Base-by-base conservation (phyloP, 2,329 filamentous ascomycete species). In the Stagonosporopsis tanaceti region DNA sequence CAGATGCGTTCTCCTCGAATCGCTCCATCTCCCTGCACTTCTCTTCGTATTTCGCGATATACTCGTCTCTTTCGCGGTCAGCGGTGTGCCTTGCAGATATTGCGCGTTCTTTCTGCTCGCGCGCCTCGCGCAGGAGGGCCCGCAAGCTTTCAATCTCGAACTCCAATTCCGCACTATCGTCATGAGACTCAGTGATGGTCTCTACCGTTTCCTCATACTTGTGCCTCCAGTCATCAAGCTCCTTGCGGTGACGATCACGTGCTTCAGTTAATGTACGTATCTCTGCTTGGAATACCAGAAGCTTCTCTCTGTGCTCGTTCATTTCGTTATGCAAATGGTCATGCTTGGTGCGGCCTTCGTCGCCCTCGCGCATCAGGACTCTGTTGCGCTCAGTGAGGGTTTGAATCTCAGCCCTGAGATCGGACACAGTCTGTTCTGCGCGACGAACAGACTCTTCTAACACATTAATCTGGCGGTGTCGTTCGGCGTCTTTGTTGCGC, bases 11-110 rank as follows among this genome's bases (percentile, higher is more conserved):
- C 27, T 69, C 66, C 38, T 66, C 63, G 15, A 63, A 69, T 1
- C 63, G 39, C 50, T 68, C 64, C 59, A 69, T 60, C 34, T 69
- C 66, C 1, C 66, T 53, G 30, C 66, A 68, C 55, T 69, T 69
- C 57, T 69, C 65, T 30, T 69, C 65, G 30, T 68, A 68, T 48
- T 65, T 65, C 14, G 60, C 47, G 9, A 66, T 50, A 27, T 61
- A 61, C 30, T 68, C 65, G 38, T 69, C 66, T 15, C 66, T 57
- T 50, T 69, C 66, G 41, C 62, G 65, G 34, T 69, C 65, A n/a
- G 66, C 65, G 7, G 61, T 54, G 39, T 69, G 59, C 1, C 66
- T 59, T 1, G 65, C 65, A 15, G 57, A 47, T 9, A 69, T 68
- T 2, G 66, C 65, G 7, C 64, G 62, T 20, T 68, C 66, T 44